Percentiles rank a stretch among this genome's conserved stretches.
Conservation (phyloP, 164 flowering plant genomes). For the Stephania japonica region DNA sequence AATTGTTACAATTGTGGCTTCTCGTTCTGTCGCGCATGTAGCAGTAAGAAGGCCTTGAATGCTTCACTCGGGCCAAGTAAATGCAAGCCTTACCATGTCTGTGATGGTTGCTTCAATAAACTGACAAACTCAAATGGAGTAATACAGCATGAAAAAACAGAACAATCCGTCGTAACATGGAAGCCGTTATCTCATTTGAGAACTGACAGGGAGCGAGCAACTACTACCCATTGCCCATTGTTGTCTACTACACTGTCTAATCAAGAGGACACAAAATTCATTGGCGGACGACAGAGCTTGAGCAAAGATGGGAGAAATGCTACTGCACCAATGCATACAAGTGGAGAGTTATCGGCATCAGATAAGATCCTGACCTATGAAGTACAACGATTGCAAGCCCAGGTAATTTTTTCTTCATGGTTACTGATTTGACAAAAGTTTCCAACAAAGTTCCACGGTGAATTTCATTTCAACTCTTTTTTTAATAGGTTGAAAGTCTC, state of each 20-base stretch:
- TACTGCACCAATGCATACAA: too few species aligned
- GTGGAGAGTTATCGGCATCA: too few species aligned
- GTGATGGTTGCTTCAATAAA: slow-evolving; percentile 47
- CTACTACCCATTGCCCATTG: too few species aligned
- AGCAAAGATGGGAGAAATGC: too few species aligned
- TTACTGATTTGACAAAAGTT: neutral
- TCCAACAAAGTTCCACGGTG: neutral
- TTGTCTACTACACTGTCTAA: too few species aligned
- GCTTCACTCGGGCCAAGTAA: slow-evolving; percentile 54
- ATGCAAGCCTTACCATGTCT: slow-evolving; percentile 49
- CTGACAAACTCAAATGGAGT: slow-evolving; percentile 19
- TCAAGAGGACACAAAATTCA: too few species aligned
- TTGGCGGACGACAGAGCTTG: too few species aligned
- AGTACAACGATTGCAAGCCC: too few species aligned
- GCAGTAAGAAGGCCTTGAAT: slow-evolving; percentile 45
- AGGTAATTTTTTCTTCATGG: too few species aligned
- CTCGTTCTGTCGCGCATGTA: slow-evolving; percentile 49
- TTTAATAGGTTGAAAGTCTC: slow-evolving; percentile 37
- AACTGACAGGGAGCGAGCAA: slow-evolving; percentile 19
- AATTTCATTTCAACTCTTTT: slow-evolving; percentile 2
- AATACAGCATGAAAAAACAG: slow-evolving; percentile 19
- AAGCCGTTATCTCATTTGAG: slow-evolving; percentile 18
- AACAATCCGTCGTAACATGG: slow-evolving; percentile 18
- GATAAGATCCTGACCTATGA: too few species aligned
- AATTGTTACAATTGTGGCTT: slow-evolving; percentile 70